These are phyloP conservation scores for Leccinum disarticulatum DNA, from an alignment of 768 basidiomycete species.

Conservation along the genomic window DNA sequence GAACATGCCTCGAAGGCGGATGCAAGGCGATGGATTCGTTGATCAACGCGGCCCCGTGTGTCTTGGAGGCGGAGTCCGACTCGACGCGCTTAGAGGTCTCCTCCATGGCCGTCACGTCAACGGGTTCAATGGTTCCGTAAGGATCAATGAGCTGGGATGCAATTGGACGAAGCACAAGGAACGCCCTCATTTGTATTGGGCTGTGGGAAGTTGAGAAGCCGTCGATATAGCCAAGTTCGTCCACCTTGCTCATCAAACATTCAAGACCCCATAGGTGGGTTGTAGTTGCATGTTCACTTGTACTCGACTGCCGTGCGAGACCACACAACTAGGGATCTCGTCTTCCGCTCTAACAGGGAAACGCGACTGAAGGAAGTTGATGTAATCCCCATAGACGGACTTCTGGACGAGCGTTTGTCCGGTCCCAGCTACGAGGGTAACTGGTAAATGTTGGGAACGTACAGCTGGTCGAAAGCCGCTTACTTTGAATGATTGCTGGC, in stretches of 20 bases:
- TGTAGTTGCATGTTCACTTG: conserved; percentile 67
- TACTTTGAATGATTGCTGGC: conserved; percentile 70
- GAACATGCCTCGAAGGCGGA: too few relatives aligned
- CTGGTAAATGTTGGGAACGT: conserved; percentile 82
- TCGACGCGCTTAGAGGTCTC: conserved; percentile 60
- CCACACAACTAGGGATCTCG: conserved; percentile 67
- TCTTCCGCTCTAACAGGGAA: conserved; percentile 62
- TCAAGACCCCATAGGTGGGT: conserved; percentile 61
- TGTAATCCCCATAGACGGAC: conserved; percentile 71
- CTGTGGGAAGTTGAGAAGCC: conserved; percentile 86
- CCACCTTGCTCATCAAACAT: conserved; percentile 92
- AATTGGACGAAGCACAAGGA: conserved; percentile 31
- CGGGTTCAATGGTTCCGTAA: conserved; percentile 82
- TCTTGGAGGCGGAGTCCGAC: conserved; percentile 43
- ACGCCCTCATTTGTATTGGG: conserved; percentile 82
- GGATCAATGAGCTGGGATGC: conserved; percentile 64
- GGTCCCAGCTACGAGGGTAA: conserved; percentile 72
- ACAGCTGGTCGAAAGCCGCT: conserved; percentile 68
- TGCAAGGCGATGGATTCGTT: conserved; percentile 69
- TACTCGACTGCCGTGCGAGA: conserved; percentile 56
- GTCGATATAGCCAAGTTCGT: conserved; percentile 86
- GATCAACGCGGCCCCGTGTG: conserved; percentile 84
- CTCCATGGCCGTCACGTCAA: conserved; percentile 73
- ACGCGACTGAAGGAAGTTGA: conserved; percentile 80
- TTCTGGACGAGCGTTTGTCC: conserved; percentile 75